A percentile compares a stretch with the other conserved stretches of the same genome.
Conservation (phyloP, 441 rosid genomes). For the Gossypium armourianum region DNA sequence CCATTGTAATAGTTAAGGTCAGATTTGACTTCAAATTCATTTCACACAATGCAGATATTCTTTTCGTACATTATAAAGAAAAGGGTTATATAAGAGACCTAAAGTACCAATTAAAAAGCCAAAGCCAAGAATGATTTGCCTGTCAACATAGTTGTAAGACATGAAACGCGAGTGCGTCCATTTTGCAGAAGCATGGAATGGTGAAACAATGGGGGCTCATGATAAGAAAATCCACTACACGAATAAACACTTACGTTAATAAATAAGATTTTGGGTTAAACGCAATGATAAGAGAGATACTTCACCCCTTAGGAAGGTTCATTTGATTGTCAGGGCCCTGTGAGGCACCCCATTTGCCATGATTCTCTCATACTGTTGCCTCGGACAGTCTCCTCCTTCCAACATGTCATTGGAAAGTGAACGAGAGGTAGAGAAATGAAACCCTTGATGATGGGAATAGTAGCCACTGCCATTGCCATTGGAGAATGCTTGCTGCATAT, state of each 20-base stretch:
- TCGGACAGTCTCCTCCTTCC: constrained; percentile 12
- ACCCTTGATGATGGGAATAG: constrained; percentile 16
- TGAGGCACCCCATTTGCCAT: constrained; percentile 21
- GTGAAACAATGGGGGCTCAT: background rate
- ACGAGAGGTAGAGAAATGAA: constrained; percentile 12
- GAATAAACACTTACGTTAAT: background rate
- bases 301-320: constrained; percentile 1
- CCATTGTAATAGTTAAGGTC: background rate
- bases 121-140: constrained; percentile 35
- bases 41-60: background rate
- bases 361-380: constrained; percentile 22
- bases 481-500: constrained; percentile 13
- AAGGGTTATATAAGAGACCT: background rate
- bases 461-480: constrained; percentile 1
- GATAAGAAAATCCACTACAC: background rate
- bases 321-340: constrained; percentile 23
- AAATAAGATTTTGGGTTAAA: background rate
- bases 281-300: background rate
- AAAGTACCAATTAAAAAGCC: background rate
- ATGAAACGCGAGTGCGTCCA: background rate
- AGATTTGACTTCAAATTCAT: background rate
- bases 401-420: constrained; percentile 11
- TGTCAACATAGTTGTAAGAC: background rate
- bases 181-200: background rate
- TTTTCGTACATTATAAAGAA: background rate